Evolutionary conservation across 2,329 filamentous ascomycete species (phyloP).

Genomic region (Cytospora paraplurivora): DNA sequence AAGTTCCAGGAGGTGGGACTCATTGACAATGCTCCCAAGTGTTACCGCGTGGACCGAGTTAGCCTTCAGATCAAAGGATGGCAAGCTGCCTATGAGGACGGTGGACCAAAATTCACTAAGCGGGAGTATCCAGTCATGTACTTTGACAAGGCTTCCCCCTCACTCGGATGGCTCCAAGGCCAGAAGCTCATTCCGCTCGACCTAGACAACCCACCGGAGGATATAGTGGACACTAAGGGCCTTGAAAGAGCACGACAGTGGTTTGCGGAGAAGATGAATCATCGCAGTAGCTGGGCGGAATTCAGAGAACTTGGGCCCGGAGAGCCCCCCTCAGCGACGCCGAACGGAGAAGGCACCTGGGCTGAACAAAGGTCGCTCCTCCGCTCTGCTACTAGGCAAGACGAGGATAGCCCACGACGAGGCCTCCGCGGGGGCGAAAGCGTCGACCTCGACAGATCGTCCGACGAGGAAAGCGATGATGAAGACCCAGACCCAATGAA

Average conservation of each 20-base stretch:
- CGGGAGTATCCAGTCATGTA: constrained; percentile 46
- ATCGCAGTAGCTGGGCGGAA: constrained; percentile 25
- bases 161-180: constrained; percentile 24
- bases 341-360: constrained; percentile 16
- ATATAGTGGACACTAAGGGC: constrained; percentile 16
- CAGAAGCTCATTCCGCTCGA: constrained; percentile 23
- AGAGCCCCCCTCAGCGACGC: constrained; percentile 22
- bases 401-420: constrained; percentile 23
- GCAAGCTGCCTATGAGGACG: constrained; percentile 41
- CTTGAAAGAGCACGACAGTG: constrained; percentile 24
- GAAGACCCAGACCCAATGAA: constrained; percentile 24
- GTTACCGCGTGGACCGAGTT: constrained; percentile 38
- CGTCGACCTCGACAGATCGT: constrained; percentile 1
- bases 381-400: constrained; percentile 18
- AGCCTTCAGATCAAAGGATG: constrained; percentile 40
- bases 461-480: constrained; percentile 9
- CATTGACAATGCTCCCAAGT: constrained; percentile 37
- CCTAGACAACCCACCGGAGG: constrained; percentile 19
- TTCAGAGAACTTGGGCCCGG: constrained; percentile 25
- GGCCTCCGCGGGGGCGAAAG: constrained; percentile 7
- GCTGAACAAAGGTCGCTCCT: constrained; percentile 20
- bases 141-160: constrained; percentile 36
- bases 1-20: constrained; percentile 37
- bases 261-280: constrained; percentile 26
- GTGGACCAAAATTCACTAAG: constrained; percentile 37